Percentiles rank a stretch among this genome's conserved stretches.
These are phyloP conservation scores for Rhododendron mucronatum DNA, from an alignment of 148 eudicot genomes.

Conservation along the genomic window DNA sequence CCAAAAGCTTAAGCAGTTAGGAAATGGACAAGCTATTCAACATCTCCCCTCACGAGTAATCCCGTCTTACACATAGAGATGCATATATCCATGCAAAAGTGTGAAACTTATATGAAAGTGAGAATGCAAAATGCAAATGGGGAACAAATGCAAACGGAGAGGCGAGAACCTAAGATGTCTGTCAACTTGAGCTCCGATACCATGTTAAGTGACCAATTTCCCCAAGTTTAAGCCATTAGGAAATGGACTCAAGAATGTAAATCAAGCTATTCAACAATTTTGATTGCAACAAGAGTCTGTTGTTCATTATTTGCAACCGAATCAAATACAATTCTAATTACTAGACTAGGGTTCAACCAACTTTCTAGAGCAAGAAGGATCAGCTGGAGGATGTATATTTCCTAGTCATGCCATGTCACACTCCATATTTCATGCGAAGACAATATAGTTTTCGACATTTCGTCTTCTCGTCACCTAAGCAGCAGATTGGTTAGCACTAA, in stretches of 20 bases:
- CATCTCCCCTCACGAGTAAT: neutral
- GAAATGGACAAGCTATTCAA: neutral
- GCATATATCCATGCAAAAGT: too few species aligned
- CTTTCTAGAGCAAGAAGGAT: neutral
- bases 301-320: neutral
- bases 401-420: neutral
- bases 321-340: neutral
- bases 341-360: neutral
- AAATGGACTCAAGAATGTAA: too few species aligned
- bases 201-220: too few species aligned
- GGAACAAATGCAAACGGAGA: too few species aligned
- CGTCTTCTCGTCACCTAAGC: neutral
- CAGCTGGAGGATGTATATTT: neutral
- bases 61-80: neutral
- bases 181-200: too few species aligned
- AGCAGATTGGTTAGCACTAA: neutral
- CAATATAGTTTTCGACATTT: neutral
- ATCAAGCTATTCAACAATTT: too few species aligned
- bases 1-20: neutral
- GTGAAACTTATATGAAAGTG: too few species aligned
- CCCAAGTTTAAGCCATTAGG: too few species aligned
- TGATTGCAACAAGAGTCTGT: neutral
- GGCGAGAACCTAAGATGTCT: too few species aligned
- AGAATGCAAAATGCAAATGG: too few species aligned
- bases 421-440: neutral